Evolutionary conservation across 306 rosid genomes (phyloP).

Genomic region (Vigna nakashimae): DNA sequence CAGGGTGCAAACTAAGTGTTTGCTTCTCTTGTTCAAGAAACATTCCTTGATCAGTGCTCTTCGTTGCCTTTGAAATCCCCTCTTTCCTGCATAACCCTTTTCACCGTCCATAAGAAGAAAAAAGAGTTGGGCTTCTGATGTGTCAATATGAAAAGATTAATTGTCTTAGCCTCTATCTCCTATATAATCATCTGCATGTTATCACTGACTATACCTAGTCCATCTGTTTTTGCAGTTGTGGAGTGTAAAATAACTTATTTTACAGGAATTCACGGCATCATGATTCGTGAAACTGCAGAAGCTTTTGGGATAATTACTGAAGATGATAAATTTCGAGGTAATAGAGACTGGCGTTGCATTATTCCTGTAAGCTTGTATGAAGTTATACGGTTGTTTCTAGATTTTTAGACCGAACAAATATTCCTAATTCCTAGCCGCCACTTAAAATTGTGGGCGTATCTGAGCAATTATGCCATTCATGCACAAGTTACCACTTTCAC

Average conservation of each 20-base stretch:
- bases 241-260: conserved; percentile 68
- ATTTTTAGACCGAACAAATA: conserved; percentile 1
- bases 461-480: background rate
- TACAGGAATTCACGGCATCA: conserved; percentile 70
- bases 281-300: conserved; percentile 91
- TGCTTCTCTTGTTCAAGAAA: background rate
- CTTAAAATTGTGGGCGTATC: background rate
- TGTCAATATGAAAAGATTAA: background rate
- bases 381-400: background rate
- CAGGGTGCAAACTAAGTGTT: background rate
- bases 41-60: background rate
- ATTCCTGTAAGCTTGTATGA: conserved; percentile 25
- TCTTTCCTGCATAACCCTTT: background rate
- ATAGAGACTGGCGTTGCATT: conserved; percentile 31
- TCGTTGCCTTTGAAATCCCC: background rate
- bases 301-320: conserved; percentile 77
- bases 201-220: conserved; percentile 24
- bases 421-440: background rate
- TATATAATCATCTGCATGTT: background rate
- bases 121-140: conserved; percentile 4
- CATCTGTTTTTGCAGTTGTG: conserved; percentile 62
- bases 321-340: conserved; percentile 73
- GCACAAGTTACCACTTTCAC: background rate
- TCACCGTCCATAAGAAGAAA: background rate
- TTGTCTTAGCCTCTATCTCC: background rate